Percentiles rank a stretch among this genome's conserved stretches.
phyloP scores from a whole-genome alignment of 352 stramenopile genomes.

The Phytophthora litchii region DNA sequence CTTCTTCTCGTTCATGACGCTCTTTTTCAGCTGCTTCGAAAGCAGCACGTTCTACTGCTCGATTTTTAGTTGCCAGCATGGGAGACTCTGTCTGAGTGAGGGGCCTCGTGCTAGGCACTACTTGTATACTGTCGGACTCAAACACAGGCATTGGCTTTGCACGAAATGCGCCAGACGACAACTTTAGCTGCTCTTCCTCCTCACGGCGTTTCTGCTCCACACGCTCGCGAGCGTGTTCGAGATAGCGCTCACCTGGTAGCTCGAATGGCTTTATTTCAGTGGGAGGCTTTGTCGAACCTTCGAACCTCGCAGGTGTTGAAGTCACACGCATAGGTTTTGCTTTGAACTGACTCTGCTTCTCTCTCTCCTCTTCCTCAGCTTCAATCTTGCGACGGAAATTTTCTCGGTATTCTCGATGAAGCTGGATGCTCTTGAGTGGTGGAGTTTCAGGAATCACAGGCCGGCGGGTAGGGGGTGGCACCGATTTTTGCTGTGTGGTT shows the following conservation, averaged over 20 bases:
- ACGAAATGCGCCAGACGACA: conserved; percentile 46
- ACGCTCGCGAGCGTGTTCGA: conserved; percentile 64
- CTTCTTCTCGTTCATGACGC: conserved; percentile 67
- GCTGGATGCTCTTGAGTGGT: conserved; percentile 72
- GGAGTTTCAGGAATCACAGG: conserved; percentile 75
- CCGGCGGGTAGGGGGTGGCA: conserved; percentile 21
- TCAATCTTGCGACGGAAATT: conserved; percentile 67
- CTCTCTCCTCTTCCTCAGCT: conserved; percentile 58
- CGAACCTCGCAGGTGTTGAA: conserved; percentile 59
- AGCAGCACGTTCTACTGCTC: conserved; percentile 62
- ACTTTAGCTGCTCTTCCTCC: conserved; percentile 57
- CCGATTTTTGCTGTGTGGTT: conserved; percentile 17
- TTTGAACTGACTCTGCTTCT: conserved; percentile 66
- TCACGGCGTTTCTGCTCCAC: conserved; percentile 62
- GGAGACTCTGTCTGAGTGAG: conserved; percentile 56
- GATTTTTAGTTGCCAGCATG: conserved; percentile 66
- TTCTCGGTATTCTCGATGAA: conserved; percentile 75
- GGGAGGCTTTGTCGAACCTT: conserved; percentile 73
- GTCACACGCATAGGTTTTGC: conserved; percentile 73
- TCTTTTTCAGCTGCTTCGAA: conserved; percentile 78
- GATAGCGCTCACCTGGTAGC: conserved; percentile 55
- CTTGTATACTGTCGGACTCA: conserved; percentile 35
- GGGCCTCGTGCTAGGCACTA: conserved; percentile 41
- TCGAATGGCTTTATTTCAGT: conserved; percentile 75
- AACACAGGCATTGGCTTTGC: conserved; percentile 75